Conservation (phyloP, 768 basidiomycete genomes). For the Xerocomellus chrysenteron region DNA sequence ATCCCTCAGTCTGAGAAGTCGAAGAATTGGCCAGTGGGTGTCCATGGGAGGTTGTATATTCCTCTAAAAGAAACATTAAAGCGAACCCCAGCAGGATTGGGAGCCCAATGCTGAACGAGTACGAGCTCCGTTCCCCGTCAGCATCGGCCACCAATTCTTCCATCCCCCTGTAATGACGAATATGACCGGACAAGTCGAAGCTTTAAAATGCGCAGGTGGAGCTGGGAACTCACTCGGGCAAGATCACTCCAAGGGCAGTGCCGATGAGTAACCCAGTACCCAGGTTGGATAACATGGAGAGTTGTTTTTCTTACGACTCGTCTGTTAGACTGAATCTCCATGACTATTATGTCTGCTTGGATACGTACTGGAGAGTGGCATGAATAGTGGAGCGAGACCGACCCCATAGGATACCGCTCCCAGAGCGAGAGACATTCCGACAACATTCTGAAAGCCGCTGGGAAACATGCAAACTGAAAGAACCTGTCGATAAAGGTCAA, state of each 20-base stretch:
- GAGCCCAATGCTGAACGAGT: constrained; percentile 56
- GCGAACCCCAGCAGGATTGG: constrained; percentile 62
- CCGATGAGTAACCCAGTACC: constrained; percentile 87
- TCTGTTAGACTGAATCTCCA: constrained; percentile 17
- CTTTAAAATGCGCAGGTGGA: neutral
- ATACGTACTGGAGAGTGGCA: constrained; percentile 62
- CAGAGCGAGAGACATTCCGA: constrained; percentile 56
- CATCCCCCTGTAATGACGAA: constrained; percentile 56
- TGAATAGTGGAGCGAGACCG: constrained; percentile 74
- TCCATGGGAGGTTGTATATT: constrained; percentile 53
- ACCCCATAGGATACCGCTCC: constrained; percentile 63
- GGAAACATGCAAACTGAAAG: constrained; percentile 19
- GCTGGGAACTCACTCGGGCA: constrained; percentile 77
- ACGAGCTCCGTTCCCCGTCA: constrained; percentile 35
- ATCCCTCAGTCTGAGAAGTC: constrained; percentile 16
- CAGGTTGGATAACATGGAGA: constrained; percentile 50
- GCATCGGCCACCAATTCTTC: constrained; percentile 51
- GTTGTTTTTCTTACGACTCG: constrained; percentile 43
- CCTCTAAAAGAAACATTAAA: constrained; percentile 63
- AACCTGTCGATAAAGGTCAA: neutral
- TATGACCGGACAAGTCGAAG: neutral
- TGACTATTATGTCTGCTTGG: neutral
- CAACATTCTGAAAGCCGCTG: constrained; percentile 22
- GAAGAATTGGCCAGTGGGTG: constrained; percentile 31
- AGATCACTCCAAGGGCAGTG: constrained; percentile 86